Evolutionary conservation across 805 yeast genomes (phyloP).

Genomic region (Saturnispora serradocipensis): DNA sequence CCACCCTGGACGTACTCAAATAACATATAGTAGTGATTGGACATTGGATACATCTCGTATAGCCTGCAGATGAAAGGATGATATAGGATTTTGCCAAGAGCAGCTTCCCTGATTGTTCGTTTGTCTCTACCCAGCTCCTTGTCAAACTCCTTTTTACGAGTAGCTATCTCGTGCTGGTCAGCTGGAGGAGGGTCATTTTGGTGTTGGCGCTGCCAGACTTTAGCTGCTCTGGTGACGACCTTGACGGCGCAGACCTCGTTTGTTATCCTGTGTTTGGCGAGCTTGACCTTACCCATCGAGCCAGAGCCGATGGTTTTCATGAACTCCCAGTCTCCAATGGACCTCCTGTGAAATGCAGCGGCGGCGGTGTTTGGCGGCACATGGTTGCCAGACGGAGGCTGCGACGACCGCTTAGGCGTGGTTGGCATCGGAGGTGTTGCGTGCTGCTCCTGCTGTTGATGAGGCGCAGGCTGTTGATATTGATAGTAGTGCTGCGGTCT

Average conservation of each 20-base stretch:
- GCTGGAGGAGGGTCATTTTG: constrained; percentile 58
- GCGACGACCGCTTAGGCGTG: neutral
- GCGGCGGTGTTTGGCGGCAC: constrained; percentile 9
- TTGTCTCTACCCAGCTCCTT: constrained; percentile 85
- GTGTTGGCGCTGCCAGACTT: constrained; percentile 63
- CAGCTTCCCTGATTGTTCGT: constrained; percentile 91
- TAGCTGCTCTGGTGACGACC: constrained; percentile 85
- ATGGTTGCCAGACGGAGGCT: neutral
- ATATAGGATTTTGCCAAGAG: constrained; percentile 77
- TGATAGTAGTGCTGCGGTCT: constrained; percentile 5
- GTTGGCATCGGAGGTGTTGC: neutral
- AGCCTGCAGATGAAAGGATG: constrained; percentile 90
- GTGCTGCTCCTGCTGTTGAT: constrained; percentile 7
- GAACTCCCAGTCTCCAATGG: constrained; percentile 96
- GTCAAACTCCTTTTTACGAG: constrained; percentile 60
- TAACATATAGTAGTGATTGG: constrained; percentile 92
- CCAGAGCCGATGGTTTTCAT: constrained; percentile 96
- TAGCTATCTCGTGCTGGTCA: constrained; percentile 46
- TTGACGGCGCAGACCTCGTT: constrained; percentile 84
- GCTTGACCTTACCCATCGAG: constrained; percentile 96
- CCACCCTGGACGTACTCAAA: constrained; percentile 97
- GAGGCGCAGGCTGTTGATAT: constrained; percentile 11
- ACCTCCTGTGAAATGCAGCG: constrained; percentile 66
- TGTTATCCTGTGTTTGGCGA: constrained; percentile 79
- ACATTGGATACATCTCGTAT: constrained; percentile 92